Evolutionary conservation across 768 basidiomycete species (phyloP).

Genomic region (Russula brevipes): DNA sequence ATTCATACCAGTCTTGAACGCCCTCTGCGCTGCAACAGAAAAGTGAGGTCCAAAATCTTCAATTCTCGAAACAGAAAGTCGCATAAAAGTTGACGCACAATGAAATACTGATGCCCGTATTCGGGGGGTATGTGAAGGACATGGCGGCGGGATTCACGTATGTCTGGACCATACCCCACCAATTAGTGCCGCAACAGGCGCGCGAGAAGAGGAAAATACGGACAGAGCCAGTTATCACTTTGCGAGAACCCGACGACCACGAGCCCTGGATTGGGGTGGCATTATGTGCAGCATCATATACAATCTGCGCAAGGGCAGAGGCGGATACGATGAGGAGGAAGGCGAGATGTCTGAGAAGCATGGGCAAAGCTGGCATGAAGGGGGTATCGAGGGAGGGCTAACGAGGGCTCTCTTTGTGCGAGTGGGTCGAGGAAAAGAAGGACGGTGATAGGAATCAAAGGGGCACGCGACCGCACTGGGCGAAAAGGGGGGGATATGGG

Average conservation of each 20-base stretch:
- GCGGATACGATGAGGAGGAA: conserved; percentile 27
- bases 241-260: conserved; percentile 76
- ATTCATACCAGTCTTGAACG: conserved; percentile 64
- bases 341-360: conserved; percentile 18
- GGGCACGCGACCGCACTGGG: conserved; percentile 13
- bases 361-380: background rate
- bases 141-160: conserved; percentile 82
- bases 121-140: conserved; percentile 78
- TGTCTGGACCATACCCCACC: conserved; percentile 40
- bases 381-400: background rate
- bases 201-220: conserved; percentile 35
- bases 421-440: background rate
- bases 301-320: conserved; percentile 30
- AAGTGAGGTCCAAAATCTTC: background rate
- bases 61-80: background rate
- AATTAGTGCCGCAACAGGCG: background rate
- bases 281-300: conserved; percentile 51
- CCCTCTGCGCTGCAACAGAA: conserved; percentile 51
- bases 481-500: background rate
- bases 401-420: background rate
- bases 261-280: conserved; percentile 69
- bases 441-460: background rate
- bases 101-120: conserved; percentile 82
- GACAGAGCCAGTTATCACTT: conserved; percentile 78
- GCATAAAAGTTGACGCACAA: conserved; percentile 54